Evolutionary conservation across 2,329 filamentous ascomycete genomes (phyloP), one percentile per base, ranked within the genome.

Genomic region (Gnomoniopsis smithogilvyi): DNA sequence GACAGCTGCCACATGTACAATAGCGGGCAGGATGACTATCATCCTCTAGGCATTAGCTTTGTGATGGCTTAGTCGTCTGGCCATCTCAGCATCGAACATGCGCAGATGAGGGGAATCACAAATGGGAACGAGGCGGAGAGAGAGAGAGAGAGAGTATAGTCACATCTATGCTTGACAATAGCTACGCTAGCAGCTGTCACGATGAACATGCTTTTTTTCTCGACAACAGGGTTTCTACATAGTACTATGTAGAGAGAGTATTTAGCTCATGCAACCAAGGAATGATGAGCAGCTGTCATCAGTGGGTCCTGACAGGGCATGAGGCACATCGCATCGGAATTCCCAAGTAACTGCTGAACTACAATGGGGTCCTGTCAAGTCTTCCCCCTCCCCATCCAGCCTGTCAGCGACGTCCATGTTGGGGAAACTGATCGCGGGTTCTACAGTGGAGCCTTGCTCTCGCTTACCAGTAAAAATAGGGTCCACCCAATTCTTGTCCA

Each of bases 241-340:
- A n/a, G n/a, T n/a, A n/a, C n/a, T n/a, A n/a, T n/a, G n/a, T n/a
- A n/a, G n/a, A n/a, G n/a, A n/a, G n/a, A n/a, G n/a, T 48, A 56
- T 36, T 53, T 49, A 59, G 59, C 56, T 59, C 58, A 59, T 59
- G 56, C 59, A 54, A 33, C 54, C 56, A 59, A 49, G 49, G 60
- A 56, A 48, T 54, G 52, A 49, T 55, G 48, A 53, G 55, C 49
- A 62, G 53, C 60, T 59, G 56, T 59, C 60, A 62, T 47, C 36
- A 59, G 50, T 53, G 60, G 60, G 43, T 34, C 52, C 51, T 50
- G 56, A 50, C 55, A 51, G 51, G 55, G 51, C n/a, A 7, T 47
- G n/a, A 26, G 17, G 56, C 60, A 46, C 59, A 59, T 59, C 56
- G 52, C 56, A 59, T 51, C 34, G 41, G 24, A 51, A 46, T 26